A percentile compares a stretch with the other conserved stretches of the same genome.
Conservation (phyloP, 192 early-diverging fungal species). For the Backusella morwellensis region DNA sequence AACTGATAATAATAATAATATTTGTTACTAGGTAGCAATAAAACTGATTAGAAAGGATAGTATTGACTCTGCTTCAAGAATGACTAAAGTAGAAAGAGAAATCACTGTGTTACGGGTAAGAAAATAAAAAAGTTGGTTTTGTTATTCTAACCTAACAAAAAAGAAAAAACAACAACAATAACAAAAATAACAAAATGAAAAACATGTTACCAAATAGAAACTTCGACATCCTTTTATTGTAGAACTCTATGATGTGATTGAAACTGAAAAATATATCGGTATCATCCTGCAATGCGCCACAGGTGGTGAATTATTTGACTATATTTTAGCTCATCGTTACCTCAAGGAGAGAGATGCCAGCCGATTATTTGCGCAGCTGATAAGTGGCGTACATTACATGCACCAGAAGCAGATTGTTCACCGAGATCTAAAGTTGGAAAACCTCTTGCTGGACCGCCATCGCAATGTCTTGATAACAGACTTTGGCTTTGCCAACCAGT, state of each 20-base stretch:
- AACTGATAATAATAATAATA: not conserved
- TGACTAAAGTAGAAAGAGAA: constrained; percentile 92
- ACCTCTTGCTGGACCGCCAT: constrained; percentile 87
- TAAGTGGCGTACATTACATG: constrained; percentile 90
- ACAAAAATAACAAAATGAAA: not conserved
- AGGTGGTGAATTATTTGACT: constrained; percentile 96
- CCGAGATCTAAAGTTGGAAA: constrained; percentile 94
- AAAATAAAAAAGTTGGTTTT: not conserved
- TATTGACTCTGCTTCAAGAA: constrained; percentile 77
- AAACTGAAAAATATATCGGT: constrained; percentile 95
- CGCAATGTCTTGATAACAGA: constrained; percentile 96
- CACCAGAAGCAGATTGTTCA: constrained; percentile 95
- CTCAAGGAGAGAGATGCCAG: constrained; percentile 90
- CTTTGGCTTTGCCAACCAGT: constrained; percentile 98
- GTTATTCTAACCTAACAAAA: constrained; percentile 5
- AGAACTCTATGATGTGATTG: constrained; percentile 91
- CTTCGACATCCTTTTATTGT: constrained; percentile 92
- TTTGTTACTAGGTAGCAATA: constrained; percentile 76
- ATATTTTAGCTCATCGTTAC: constrained; percentile 93
- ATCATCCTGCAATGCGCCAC: constrained; percentile 97
- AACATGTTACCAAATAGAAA: constrained; percentile 63
- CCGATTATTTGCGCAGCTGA: constrained; percentile 90
- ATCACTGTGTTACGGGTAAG: constrained; percentile 90
- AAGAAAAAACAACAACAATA: not conserved
- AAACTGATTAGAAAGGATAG: constrained; percentile 94